Conservation (phyloP, 2,329 filamentous ascomycete species). For the Trichoderma atrobrunneum region DNA sequence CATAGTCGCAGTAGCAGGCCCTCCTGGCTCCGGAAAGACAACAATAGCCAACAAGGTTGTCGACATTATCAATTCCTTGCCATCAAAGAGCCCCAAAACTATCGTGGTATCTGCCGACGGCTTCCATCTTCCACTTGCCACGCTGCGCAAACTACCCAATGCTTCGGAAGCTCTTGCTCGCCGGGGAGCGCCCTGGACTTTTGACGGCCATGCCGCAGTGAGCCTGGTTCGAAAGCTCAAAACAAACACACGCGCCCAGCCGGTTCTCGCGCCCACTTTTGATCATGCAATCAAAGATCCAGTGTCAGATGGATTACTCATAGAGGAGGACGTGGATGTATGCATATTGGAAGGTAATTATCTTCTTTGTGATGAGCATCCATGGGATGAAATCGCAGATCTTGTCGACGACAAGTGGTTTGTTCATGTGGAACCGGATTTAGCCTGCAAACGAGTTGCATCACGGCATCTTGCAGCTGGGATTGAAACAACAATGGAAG, state of each 20-base stretch:
- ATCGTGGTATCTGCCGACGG: slow-evolving; percentile 31
- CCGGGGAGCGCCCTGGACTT: slow-evolving; percentile 36
- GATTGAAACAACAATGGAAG: slow-evolving; percentile 54
- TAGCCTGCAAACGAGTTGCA: slow-evolving; percentile 39
- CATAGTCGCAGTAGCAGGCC: slow-evolving; percentile 24
- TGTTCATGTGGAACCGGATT: slow-evolving; percentile 36
- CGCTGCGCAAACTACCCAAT: slow-evolving; percentile 31
- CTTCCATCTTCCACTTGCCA: slow-evolving; percentile 30
- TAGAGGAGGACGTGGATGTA: slow-evolving; percentile 56
- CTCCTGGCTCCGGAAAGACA: slow-evolving; percentile 26
- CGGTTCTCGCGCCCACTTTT: slow-evolving; percentile 62
- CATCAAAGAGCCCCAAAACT: slow-evolving; percentile 20
- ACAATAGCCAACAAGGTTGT: slow-evolving; percentile 24
- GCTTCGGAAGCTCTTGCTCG: slow-evolving; percentile 30
- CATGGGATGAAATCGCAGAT: slow-evolving; percentile 34
- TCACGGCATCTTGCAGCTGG: slow-evolving; percentile 38
- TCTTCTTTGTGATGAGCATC: slow-evolving; percentile 30
- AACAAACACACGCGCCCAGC: slow-evolving; percentile 19
- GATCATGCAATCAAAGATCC: slow-evolving; percentile 75
- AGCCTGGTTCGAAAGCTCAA: slow-evolving; percentile 24
- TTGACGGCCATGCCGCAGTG: slow-evolving; percentile 28
- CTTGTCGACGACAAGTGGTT: slow-evolving; percentile 43
- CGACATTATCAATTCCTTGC: slow-evolving; percentile 18
- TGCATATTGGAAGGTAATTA: slow-evolving; percentile 72
- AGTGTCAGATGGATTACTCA: slow-evolving; percentile 59